These are phyloP conservation scores for Blastobotrys malaysiensis DNA, from an alignment of 1,139 yeast species.

Conservation along the genomic window DNA sequence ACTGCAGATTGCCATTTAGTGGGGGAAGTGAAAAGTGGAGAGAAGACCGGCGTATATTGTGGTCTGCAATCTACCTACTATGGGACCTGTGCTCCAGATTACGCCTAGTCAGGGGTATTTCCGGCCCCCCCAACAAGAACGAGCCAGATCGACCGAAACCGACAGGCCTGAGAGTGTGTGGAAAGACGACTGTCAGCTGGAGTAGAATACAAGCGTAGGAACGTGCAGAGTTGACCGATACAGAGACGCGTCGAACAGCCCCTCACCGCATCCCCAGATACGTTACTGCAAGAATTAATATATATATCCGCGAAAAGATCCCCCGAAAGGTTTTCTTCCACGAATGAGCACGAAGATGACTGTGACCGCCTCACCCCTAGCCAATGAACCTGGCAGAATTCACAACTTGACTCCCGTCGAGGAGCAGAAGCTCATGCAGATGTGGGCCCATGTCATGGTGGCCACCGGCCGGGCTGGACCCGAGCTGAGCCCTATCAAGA, in stretches of 20 bases:
- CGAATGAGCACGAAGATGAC: conserved; percentile 9
- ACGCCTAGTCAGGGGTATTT: background rate
- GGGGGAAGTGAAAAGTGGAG: background rate
- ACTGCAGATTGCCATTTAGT: background rate
- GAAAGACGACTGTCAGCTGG: background rate
- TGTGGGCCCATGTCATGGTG: conserved; percentile 63
- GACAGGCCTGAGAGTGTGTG: background rate
- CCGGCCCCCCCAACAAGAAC: background rate
- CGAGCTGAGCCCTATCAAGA: conserved; percentile 11
- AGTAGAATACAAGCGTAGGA: no score
- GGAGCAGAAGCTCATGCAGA: conserved; percentile 64
- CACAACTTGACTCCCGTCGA: conserved; percentile 56
- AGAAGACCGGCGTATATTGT: background rate
- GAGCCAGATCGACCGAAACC: background rate
- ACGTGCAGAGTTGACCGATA: no score
- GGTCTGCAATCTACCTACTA: background rate
- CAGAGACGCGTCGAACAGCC: background rate
- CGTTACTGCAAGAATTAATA: background rate
- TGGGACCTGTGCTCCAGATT: background rate
- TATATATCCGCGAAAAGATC: background rate
- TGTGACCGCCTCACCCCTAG: conserved; percentile 6
- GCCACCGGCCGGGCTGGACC: conserved; percentile 54
- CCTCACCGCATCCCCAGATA: background rate
- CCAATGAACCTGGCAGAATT: conserved; percentile 45
- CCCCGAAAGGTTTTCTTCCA: background rate